Base-by-base conservation (phyloP, 306 rosid genomes). In the cucumber (Cucumis sativus) region DNA sequence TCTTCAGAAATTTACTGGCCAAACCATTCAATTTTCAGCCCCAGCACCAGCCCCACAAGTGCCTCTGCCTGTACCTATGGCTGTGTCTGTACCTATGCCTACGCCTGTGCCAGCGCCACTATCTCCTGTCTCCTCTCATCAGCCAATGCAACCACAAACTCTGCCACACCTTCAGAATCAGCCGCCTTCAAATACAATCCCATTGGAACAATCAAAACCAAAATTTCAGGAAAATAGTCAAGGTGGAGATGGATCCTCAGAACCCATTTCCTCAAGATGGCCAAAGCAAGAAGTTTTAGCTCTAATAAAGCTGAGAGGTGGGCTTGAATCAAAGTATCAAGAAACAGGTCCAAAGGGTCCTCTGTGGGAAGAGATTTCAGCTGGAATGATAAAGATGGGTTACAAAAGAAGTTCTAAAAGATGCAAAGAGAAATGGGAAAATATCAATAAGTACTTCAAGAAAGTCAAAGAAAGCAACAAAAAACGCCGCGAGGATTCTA, bases 351-450 rank as follows among this genome's bases (percentile, higher is more conserved):
- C 84, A 4, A 86, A 86, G 60, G 89, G 89, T 20, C 87, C 89
- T 6, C 82, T 86, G 7, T 86, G 89, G 89, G 89, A 86, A 51
- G 86, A 84, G 54, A 82, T 86, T 33, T 84, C 87, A 1, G 59
- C 75, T 0, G 78, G 74, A 12, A 84, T 86, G 89, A 58, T 41
- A 20, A 77, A 56, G 76, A 76, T 89, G 11, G 99, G 97, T 4
- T 95, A 90, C 88, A 79, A 82, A 7, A 82, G 97, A 65, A 95
- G 82, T 66, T 47, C 98, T 0, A 95, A 92, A 84, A 88, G 97
- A 65, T 95, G 98, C 88, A 92, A 95, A 62, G 99, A 95, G 84
- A 95, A 95, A 77, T 95, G 99, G 97, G 99, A 95, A 84, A 95
- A 92, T 79, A 92, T 95, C 71, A 95, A 95, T 87, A 92, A 92